Percentiles rank a stretch among this genome's conserved stretches.
These are phyloP conservation scores for Nicotiana obtusifolia DNA, from an alignment of 257 asterid genomes.

Conservation along the genomic window DNA sequence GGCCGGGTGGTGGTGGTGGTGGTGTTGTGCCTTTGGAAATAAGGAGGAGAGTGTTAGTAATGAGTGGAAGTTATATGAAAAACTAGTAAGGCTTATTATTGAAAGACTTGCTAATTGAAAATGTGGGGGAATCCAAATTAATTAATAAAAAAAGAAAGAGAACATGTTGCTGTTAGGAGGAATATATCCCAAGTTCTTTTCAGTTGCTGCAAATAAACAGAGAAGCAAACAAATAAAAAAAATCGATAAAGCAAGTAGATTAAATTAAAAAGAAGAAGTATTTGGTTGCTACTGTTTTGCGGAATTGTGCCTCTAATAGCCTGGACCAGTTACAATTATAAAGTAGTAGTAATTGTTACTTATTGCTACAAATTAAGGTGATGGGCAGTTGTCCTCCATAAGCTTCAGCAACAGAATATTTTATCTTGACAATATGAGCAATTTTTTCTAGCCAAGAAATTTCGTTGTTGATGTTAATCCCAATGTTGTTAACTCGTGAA, in stretches of 20 bases:
- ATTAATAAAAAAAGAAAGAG: background rate
- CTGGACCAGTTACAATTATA: background rate
- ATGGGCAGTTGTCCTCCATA: background rate
- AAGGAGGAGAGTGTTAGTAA: background rate
- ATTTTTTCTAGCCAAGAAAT: background rate
- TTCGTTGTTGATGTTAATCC: background rate
- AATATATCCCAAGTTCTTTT: background rate
- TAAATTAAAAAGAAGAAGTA: background rate
- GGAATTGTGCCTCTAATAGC: background rate
- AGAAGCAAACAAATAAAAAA: background rate
- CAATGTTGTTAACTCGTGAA: background rate
- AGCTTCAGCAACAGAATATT: background rate
- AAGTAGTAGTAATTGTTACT: background rate
- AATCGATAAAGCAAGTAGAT: background rate
- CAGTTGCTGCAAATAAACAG: background rate
- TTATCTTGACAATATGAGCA: background rate
- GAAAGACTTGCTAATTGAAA: background rate
- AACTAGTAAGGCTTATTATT: background rate
- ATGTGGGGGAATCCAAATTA: background rate
- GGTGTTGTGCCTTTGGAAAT: background rate
- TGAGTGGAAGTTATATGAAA: background rate
- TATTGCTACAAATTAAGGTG: background rate
- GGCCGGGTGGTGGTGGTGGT: too few relatives aligned
- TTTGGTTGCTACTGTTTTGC: background rate
- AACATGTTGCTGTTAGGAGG: constrained; percentile 5